Base-by-base conservation (phyloP, 2,329 filamentous ascomycete species). In the Trichoderma gracile region DNA sequence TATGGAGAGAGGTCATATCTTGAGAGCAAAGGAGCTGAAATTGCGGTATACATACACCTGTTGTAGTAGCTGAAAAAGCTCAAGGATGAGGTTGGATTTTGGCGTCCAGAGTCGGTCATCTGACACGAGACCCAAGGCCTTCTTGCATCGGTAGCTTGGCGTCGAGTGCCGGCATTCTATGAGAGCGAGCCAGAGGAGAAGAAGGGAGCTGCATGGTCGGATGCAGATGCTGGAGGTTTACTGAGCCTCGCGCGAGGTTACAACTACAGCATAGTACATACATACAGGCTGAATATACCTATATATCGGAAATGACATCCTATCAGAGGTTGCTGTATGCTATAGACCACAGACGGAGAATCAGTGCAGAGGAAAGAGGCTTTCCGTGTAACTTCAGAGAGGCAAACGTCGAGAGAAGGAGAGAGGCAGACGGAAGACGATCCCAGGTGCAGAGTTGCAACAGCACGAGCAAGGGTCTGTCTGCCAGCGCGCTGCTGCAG, bases 401-500 rank as follows among this genome's bases (percentile, higher is more conserved):
- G 5, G n/a, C n/a, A n/a, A n/a, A n/a, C n/a, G 8, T 9, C 8
- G 30, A 30, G 9, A 30, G 33, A 38, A 38, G 33, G 9, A 38
- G 33, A 12, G 10, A 38, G 33, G 33, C 33, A 38, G 33, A 14
- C 33, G 33, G 33, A 21, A 27, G 30, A 19, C 52, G 25, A 23
- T 27, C n/a, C 58, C 17, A 53, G 19, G 58, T 23, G 58, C 58
- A 61, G 57, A 53, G 49, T 30, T 43, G 60, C 52, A 47, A 56
- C n/a, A 49, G 50, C 42, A 56, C 21, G 27, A 49, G 50, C 43
- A 63, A 54, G 60, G 60, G 57, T 63, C 40, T 56, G 30, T 49
- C 30, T 63, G 60, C 60, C 60, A 63, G 25, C 60, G 50, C 59
- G 60, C 52, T 63, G 60, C 50, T 63, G 60, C 60, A 63, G 53